Evolutionary conservation across 2,329 filamentous ascomycete species (phyloP), one percentile per base, ranked within the genome.

Genomic region (Fusarium lateritium): DNA sequence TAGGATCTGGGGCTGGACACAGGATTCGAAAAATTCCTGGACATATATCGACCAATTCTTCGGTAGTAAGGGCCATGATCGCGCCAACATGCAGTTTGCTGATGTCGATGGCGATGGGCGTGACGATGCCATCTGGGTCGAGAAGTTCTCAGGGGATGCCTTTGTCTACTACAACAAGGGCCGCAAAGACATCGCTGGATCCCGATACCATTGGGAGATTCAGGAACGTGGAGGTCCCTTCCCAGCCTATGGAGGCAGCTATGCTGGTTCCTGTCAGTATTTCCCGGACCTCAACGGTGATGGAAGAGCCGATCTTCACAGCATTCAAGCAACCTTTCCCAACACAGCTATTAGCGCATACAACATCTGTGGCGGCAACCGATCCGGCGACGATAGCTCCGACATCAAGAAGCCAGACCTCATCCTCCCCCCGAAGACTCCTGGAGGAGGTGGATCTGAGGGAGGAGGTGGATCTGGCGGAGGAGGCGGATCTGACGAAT

Each of bases 71-170:
- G 64, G 67, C 6, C n/a, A 68, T 14, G 78, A 80, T 43, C 75
- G 79, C 0, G 78, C 79, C n/a, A 78, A 81, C 56, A 43, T 78
- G 8, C 73, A 74, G 4, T 82, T 65, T 40, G 78, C 76, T 4
- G 80, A 82, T 65, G 76, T 81, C 38, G 77, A 81, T 54, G 76
- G 78, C 17, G 77, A 80, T 39, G 76, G 77, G 11, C 57, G 46
- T 6, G 76, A 72, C 24, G 80, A 82, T 63, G 60, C 79, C 24
- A 60, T 80, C 21, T 77, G 73, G 33, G 15, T 34, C 33, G 33
- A 34, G 33, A 34, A 34, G 33, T 34, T 34, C 13, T 34, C 33
- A 8, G 33, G 33, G 64, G 64, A 76, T n/a, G 72, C 65, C 9
- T 49, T 22, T 7, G 69, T 76, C 8, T 65, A 47, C n/a, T 47